Base-by-base conservation (phyloP, 202 grass and related monocot genomes). In the Saccharum hybrid region DNA sequence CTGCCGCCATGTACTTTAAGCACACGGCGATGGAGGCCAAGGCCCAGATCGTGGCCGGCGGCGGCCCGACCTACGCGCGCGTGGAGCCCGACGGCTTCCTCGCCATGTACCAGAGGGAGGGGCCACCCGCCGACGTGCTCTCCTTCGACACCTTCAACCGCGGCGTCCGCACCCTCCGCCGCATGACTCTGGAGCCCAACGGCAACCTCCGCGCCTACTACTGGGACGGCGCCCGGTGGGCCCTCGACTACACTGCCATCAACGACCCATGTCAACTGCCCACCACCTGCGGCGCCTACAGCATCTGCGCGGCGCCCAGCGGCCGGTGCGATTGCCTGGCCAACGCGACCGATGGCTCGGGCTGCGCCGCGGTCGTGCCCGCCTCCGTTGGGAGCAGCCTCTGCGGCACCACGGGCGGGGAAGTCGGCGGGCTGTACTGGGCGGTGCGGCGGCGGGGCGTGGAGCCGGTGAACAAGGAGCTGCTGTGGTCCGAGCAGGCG, bases 71-170 rank as follows among this genome's bases (percentile, higher is more conserved):
- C 16, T 93, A 95, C 75, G 91, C 71, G 51, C 92, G 91, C 14
- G 87, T 98, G 66, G 81, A 90, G 61, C 66, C 90, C 37, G 84
- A 87, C 28, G 96, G 96, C 6, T 98, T 88, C 88, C 80, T 98
- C 28, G 96, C 85, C 65, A 92, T 95, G 90, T 98, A 98, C 85
- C 92, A 98, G 83, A 79, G 81, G 75, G 90, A 92, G 38, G 87
- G 82, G 0, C 34, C 77, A 0, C 96, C 89, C 7, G 89, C 78
- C 9, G 96, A 98, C 56, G 85, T 98, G 45, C 72, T 90, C 46
- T 51, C 92, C 3, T 98, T 96, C 81, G 85, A 98, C 81, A 95
- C 92, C 66, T 98, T 95, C 91, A 95, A 88, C 87, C 82, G 78
- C 10, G 81, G 72, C 36, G 71, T 91, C 52, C 9, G 39, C 23